Evolutionary conservation across 805 yeast species (phyloP).

Genomic region (Candida tibetensis): DNA sequence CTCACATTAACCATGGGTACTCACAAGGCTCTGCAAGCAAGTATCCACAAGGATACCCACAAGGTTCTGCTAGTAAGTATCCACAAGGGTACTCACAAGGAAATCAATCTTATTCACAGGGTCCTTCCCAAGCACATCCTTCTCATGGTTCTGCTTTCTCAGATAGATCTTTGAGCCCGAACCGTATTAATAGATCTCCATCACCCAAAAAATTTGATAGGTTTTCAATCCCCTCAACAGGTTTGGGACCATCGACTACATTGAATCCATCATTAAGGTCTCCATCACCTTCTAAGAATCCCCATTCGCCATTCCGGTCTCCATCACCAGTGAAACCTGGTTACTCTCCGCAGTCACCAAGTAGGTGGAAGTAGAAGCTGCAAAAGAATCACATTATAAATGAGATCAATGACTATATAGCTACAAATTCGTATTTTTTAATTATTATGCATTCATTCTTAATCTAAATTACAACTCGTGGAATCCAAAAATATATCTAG

Average conservation of each 20-base stretch:
- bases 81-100: too few relatives aligned
- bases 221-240: background rate
- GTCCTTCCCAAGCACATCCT: too few relatives aligned
- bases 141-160: background rate
- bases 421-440: background rate
- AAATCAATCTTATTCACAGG: too few relatives aligned
- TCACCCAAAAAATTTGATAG: background rate
- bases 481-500: constrained; percentile 41
- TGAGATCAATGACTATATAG: background rate
- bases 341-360: constrained; percentile 4
- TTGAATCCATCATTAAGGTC: constrained; percentile 5
- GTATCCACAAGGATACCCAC: too few relatives aligned
- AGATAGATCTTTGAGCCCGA: background rate
- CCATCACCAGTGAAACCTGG: constrained; percentile 7
- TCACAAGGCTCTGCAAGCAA: background rate
- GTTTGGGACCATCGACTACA: background rate
- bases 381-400: background rate
- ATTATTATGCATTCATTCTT: constrained; percentile 1
- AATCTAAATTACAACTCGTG: constrained; percentile 32
- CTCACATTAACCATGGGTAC: background rate
- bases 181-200: background rate
- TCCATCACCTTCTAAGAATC: constrained; percentile 5
- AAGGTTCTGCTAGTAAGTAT: too few relatives aligned
- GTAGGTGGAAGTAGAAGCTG: background rate
- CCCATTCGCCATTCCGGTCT: constrained; percentile 5